These are phyloP conservation scores for Heliamphora pulchella DNA, from an alignment of 179 eudicot species.

Conservation along the genomic window DNA sequence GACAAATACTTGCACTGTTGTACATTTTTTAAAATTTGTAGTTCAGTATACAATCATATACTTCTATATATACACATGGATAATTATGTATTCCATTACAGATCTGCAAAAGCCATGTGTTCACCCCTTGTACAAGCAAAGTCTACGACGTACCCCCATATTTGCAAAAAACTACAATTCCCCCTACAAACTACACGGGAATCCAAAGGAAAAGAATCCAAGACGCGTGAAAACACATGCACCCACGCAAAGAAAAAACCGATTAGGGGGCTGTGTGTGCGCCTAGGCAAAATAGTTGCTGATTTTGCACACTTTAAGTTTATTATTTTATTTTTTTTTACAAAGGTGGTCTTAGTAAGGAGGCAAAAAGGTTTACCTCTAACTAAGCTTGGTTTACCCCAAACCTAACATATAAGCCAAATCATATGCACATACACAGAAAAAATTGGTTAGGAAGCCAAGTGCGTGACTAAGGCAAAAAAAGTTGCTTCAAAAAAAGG, in stretches of 20 bases:
- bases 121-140: background rate
- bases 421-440: too few species aligned
- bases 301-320: background rate
- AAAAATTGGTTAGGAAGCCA: too few species aligned
- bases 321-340: too few species aligned
- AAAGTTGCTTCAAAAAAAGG: too few species aligned
- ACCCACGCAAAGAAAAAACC: background rate
- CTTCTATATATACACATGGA: background rate
- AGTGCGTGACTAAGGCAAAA: too few species aligned
- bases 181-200: too few species aligned
- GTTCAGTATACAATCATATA: background rate
- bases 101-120: background rate
- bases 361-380: conserved; percentile 8
- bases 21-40: background rate
- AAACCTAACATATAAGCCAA: background rate
- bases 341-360: too few species aligned
- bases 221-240: background rate
- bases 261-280: background rate
- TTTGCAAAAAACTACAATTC: too few species aligned
- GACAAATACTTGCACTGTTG: background rate
- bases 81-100: background rate
- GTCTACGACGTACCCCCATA: background rate
- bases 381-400: background rate
- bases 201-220: too few species aligned
- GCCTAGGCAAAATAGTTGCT: background rate